Evolutionary conservation across 2,329 filamentous ascomycete genomes (phyloP), one percentile per base, ranked within the genome.

Genomic region (Botrytis porri): DNA sequence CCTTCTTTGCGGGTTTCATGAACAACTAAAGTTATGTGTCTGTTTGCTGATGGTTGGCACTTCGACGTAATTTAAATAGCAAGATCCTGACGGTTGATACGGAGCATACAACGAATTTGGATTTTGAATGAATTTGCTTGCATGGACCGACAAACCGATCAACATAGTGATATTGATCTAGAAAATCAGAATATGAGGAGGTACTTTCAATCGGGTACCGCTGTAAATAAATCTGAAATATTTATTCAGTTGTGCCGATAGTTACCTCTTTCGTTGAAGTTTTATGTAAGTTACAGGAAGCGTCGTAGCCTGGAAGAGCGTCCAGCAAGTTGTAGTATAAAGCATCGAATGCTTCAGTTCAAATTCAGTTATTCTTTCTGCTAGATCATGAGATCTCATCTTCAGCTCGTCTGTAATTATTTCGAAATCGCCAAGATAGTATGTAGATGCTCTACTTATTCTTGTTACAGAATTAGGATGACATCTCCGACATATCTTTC

Each of bases 1-100:
- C 2, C 4, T 0, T 5, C 25, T 16, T 51, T 1, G 3, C 14
- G 10, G 3, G 48, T 7, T 12, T 25, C 8, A 25, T n/a, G 48
- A 51, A n/a, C 10, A n/a, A 51, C 7, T 2, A n/a, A n/a, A 51
- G 10, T 51, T 16, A 14, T 25, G 1, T n/a, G 22, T n/a, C 3
- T n/a, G 25, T n/a, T n/a, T 10, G 2, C 5, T n/a, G 22, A 51
- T 51, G 1, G 1, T 51, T 25, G 45, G 22, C 22, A 51, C 10
- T 4, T 51, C 4, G 12, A 51, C 10, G 4, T 14, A 14, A 10
- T n/a, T 51, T 25, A 14, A 51, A 5, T n/a, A 51, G 25, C 48
- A 51, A n/a, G 5, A 2, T 22, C 1, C 48, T n/a, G 25, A 51
- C 10, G 3, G n/a, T 1, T 1, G 25, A 51, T 14, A 51, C 48